Conservation (phyloP, 257 asterid species). For the Dorcoceras hygrometricum region DNA sequence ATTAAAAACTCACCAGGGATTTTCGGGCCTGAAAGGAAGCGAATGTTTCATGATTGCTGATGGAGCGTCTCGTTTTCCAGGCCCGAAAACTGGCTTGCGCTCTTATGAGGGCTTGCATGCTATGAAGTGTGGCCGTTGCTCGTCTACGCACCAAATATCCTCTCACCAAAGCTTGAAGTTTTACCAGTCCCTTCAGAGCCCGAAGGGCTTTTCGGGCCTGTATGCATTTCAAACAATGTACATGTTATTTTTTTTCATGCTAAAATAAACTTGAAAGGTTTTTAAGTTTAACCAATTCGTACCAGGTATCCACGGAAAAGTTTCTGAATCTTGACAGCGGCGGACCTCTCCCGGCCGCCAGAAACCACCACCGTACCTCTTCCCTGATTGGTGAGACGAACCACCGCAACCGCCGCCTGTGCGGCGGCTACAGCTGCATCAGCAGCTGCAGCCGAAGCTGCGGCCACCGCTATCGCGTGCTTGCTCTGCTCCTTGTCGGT, state of each 20-base stretch:
- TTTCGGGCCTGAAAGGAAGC: conserved; percentile 33
- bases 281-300: conserved; percentile 10
- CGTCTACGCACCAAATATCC: conserved; percentile 79
- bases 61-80: conserved; percentile 35
- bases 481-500: conserved; percentile 62
- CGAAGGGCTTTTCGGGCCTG: conserved; percentile 87
- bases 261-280: no score
- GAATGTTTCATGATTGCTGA: conserved; percentile 10
- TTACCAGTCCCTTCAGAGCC: conserved; percentile 80
- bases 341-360: conserved; percentile 45
- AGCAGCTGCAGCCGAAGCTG: conserved; percentile 87
- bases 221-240: not conserved
- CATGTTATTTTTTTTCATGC: not conserved
- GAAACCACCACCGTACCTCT: conserved; percentile 35
- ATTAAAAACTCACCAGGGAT: conserved; percentile 35
- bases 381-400: conserved; percentile 67
- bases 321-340: conserved; percentile 65
- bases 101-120: conserved; percentile 85
- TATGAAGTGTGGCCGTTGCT: conserved; percentile 62
- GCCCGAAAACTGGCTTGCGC: conserved; percentile 82
- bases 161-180: conserved; percentile 68
- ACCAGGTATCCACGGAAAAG: conserved; percentile 77
- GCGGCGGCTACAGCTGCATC: conserved; percentile 86
- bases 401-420: conserved; percentile 74
- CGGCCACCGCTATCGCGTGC: conserved; percentile 91